Evolutionary conservation across 1,139 yeast genomes (phyloP).

Genomic region (Pichia sp.): DNA sequence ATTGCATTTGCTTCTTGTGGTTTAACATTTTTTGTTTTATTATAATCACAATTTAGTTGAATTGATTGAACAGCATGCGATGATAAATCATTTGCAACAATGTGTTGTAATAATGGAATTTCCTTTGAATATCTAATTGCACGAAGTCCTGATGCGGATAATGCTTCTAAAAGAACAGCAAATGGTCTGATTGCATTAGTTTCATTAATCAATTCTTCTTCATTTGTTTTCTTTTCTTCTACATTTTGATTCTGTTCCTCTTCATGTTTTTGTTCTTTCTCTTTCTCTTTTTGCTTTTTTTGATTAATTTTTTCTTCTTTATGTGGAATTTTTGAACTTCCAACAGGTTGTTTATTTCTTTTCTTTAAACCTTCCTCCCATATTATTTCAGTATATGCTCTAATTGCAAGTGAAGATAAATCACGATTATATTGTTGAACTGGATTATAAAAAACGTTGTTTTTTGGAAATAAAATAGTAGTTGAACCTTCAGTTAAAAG

Average conservation of each 20-base stretch:
- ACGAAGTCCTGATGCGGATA: constrained; percentile 91
- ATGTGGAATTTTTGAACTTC: constrained; percentile 15
- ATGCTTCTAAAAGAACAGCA: constrained; percentile 72
- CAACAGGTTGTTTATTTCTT: constrained; percentile 25
- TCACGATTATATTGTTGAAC: constrained; percentile 96
- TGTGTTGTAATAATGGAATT: constrained; percentile 61
- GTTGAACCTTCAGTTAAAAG: constrained; percentile 65
- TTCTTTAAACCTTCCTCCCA: constrained; percentile 32
- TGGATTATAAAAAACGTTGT: constrained; percentile 89
- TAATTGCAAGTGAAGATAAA: constrained; percentile 74
- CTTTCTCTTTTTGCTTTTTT: constrained; percentile 22
- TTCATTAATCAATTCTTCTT: background rate
- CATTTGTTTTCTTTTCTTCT: constrained; percentile 10
- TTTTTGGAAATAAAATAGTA: constrained; percentile 67
- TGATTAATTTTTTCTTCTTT: constrained; percentile 20
- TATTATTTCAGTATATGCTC: constrained; percentile 72
- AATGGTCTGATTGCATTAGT: constrained; percentile 16
- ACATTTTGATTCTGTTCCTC: too few species aligned
- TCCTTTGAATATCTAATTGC: constrained; percentile 92
- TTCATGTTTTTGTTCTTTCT: too few species aligned
- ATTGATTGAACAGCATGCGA: constrained; percentile 85
- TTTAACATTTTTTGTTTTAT: constrained; percentile 49
- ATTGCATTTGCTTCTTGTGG: constrained; percentile 87
- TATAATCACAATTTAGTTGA: constrained; percentile 60
- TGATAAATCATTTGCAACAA: constrained; percentile 85